A percentile compares a stretch with the other conserved stretches of the same genome.
Conservation (phyloP, 495 filamentous ascomycete genomes). For the Penicillium desertorum region DNA sequence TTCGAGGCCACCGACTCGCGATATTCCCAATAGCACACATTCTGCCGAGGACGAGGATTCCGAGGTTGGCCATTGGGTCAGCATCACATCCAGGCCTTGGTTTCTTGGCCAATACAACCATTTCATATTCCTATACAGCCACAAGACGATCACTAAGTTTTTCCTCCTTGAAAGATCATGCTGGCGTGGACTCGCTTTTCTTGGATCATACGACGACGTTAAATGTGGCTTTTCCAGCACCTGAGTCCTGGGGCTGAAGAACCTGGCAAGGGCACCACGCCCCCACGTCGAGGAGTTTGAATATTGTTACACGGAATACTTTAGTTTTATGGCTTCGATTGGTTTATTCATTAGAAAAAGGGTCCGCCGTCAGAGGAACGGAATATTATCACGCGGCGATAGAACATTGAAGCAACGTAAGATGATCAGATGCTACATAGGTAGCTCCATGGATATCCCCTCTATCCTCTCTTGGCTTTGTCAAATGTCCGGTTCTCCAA, state of each 20-base stretch:
- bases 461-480: neutral
- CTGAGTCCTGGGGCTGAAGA: constrained; percentile 4
- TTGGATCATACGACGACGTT: neutral
- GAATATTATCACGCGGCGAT: neutral
- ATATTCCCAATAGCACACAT: neutral
- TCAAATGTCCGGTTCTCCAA: neutral
- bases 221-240: neutral
- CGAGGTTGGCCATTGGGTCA: neutral
- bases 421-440: neutral
- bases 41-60: neutral
- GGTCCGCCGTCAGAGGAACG: too few relatives aligned
- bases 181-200: neutral
- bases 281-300: neutral
- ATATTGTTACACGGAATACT: neutral
- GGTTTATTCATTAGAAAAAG: neutral
- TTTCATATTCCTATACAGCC: neutral
- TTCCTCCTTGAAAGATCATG: neutral
- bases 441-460: too few relatives aligned
- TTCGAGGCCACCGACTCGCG: neutral
- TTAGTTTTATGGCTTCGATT: neutral
- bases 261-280: neutral
- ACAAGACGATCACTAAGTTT: neutral
- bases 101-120: neutral
- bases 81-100: neutral
- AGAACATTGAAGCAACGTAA: neutral